A percentile compares a stretch with the other conserved stretches of the same genome.
Conservation (phyloP, 805 yeast species). For the Candida boleticola region DNA sequence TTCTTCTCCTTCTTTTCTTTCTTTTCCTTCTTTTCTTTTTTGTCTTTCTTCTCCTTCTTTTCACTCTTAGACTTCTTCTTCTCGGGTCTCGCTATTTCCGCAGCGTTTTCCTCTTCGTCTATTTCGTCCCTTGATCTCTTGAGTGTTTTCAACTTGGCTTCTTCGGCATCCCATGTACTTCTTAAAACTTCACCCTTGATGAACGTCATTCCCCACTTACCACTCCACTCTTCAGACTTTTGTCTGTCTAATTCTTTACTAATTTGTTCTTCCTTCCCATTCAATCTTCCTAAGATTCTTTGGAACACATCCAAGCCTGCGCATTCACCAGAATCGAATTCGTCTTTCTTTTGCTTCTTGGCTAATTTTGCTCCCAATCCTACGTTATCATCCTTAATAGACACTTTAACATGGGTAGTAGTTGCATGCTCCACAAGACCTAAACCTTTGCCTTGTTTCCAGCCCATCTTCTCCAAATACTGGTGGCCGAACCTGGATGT, state of each 20-base stretch:
- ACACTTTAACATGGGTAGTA: constrained; percentile 80
- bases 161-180: constrained; percentile 79
- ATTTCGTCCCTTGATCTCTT: constrained; percentile 25
- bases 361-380: constrained; percentile 89
- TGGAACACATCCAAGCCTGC: constrained; percentile 94
- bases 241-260: constrained; percentile 65
- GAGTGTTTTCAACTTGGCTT: constrained; percentile 1
- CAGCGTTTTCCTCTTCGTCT: constrained; percentile 18
- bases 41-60: constrained; percentile 20
- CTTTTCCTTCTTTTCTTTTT: constrained; percentile 22
- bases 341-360: constrained; percentile 57
- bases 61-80: constrained; percentile 17
- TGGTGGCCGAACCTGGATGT: constrained; percentile 82
- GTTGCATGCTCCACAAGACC: constrained; percentile 68
- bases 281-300: constrained; percentile 80
- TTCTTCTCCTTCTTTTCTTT: constrained; percentile 20
- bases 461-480: constrained; percentile 78
- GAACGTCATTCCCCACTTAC: constrained; percentile 86
- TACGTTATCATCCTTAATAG: constrained; percentile 73
- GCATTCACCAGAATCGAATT: constrained; percentile 76
- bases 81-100: constrained; percentile 16
- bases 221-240: constrained; percentile 68
- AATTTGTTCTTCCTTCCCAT: constrained; percentile 76
- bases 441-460: constrained; percentile 90
- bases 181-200: constrained; percentile 79